Conservation (phyloP, 2,329 filamentous ascomycete species). For the Exophiala xenobiotica region DNA sequence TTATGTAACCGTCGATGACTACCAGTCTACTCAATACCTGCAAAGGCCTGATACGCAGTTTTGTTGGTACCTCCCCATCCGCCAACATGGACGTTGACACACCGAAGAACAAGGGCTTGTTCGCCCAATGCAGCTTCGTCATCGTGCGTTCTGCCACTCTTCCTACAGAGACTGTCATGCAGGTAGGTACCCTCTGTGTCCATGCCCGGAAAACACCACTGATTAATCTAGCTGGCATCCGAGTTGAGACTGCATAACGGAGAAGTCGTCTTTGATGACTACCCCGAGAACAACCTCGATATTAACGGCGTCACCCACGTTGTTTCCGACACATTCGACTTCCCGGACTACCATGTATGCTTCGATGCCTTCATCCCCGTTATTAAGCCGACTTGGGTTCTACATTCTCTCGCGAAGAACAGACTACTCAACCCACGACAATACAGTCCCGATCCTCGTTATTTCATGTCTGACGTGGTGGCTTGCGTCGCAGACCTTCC, state of each 20-base stretch:
- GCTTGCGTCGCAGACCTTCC: slow-evolving; percentile 84
- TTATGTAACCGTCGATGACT: slow-evolving; percentile 11
- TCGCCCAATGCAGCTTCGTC: slow-evolving; percentile 47
- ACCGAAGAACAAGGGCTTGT: slow-evolving; percentile 33
- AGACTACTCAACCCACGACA: slow-evolving; percentile 76
- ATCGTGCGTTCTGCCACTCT: slow-evolving; percentile 47
- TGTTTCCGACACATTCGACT: slow-evolving; percentile 78
- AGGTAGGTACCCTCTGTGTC: too few species aligned
- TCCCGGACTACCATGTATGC: slow-evolving; percentile 77
- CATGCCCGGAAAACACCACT: too few species aligned
- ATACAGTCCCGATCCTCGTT: slow-evolving; percentile 83
- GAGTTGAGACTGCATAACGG: slow-evolving; percentile 51
- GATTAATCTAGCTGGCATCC: slow-evolving; percentile 43
- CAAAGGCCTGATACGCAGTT: slow-evolving; percentile 17
- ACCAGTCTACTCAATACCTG: slow-evolving; percentile 14
- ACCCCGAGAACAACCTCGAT: slow-evolving; percentile 38
- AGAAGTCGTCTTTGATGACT: slow-evolving; percentile 44
- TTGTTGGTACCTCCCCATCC: slow-evolving; percentile 13
- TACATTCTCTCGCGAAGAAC: slow-evolving; percentile 64
- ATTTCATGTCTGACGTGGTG: slow-evolving; percentile 84
- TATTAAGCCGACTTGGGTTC: slow-evolving; percentile 78
- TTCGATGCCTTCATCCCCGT: slow-evolving; percentile 78
- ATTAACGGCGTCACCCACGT: slow-evolving; percentile 54
- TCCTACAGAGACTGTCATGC: slow-evolving; percentile 38
- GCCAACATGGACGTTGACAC: slow-evolving; percentile 18